Base-by-base conservation (phyloP, 169 alveolate species). In the Cryptosporidium bovis region DNA sequence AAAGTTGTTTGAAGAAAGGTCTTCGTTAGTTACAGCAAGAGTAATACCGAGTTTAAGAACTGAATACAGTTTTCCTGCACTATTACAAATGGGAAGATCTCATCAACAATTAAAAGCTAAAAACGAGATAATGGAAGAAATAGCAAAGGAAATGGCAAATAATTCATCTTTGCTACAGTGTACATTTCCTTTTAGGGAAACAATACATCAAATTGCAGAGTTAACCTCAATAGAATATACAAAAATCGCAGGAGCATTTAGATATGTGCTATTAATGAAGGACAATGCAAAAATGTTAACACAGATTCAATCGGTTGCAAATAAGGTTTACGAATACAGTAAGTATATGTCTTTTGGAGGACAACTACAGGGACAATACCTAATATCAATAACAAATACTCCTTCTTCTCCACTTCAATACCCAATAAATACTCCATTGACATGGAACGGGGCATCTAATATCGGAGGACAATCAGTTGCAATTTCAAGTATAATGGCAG, bases 11-110 rank as follows among this genome's bases (percentile, higher is more conserved):
- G 83, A 69, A 33, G 83, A 69, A 12, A 44, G 83, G 33, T 69
- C 83, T 33, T 69, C 83, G 20, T 55, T 69, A 10, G 67, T 69
- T 55, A 48, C 83, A 16, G 83, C 83, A n/a, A 56, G 83, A 18
- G 34, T 69, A 2, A 69, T 69, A 29, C 83, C 83, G 31, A 69
- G 83, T 33, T 46, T 69, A 16, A 51, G 83, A 8, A 69, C 68
- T 2, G 83, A 69, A 46, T 69, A 69, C 36, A 66, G 56, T 27
- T 33, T 69, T 1, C 83, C 66, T 8, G 56, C 34, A 2, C 27
- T 69, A 7, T 51, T 69, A 66, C 68, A 69, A 40, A 69, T 69
- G 83, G 83, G 83, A 13, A 65, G 83, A 51, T 69, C 83, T 69
- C 83, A 69, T 3, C 83, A 69, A 33, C 83, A 69, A 18, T 55